phyloP scores from a whole-genome alignment of 2,329 filamentous ascomycete genomes.

The Calonectria montana region DNA sequence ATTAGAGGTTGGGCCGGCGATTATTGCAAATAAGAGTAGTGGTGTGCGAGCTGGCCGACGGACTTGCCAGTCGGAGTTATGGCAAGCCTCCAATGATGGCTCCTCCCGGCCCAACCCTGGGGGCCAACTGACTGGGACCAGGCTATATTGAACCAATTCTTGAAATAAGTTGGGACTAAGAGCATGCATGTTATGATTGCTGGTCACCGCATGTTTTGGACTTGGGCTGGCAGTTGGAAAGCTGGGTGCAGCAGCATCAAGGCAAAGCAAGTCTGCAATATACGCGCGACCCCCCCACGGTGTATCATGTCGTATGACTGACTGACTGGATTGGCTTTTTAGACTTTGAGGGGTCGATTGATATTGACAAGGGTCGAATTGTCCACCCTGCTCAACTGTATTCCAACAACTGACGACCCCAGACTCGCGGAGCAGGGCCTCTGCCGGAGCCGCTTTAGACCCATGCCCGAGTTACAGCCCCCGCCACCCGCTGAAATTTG shows the following conservation, averaged over 20 bases:
- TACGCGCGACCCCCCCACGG: neutral
- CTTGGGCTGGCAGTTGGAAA: neutral
- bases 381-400: too few relatives aligned
- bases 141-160: neutral
- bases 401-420: neutral
- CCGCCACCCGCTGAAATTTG: too few relatives aligned
- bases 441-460: neutral
- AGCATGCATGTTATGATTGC: neutral
- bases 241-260: neutral
- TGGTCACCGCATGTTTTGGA: neutral
- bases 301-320: neutral
- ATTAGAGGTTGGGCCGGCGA: neutral
- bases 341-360: neutral
- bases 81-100: conserved; percentile 22
- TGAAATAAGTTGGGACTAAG: neutral
- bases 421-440: neutral
- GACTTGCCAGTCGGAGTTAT: neutral
- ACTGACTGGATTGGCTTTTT: neutral
- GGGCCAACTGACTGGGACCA: too few relatives aligned
- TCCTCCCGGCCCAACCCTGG: neutral
- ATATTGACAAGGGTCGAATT: neutral
- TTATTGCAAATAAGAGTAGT: neutral
- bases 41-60: neutral
- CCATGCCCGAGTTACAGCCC: neutral
- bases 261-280: neutral